Conservation (phyloP, 179 eudicot species). For the Heliamphora pulchella region DNA sequence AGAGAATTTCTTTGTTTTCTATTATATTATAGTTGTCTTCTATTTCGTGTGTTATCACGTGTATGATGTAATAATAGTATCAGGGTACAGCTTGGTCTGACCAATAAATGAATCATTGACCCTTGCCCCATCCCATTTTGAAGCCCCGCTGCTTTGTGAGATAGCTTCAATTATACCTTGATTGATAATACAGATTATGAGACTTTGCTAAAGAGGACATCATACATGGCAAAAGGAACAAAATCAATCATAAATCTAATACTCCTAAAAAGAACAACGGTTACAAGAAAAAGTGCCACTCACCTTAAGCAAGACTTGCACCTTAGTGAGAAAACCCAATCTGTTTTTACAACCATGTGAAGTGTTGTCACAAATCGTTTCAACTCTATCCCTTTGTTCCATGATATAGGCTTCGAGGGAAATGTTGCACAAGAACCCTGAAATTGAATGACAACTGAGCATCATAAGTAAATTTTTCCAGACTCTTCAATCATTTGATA, state of each 20-base stretch:
- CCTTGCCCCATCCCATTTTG: not conserved
- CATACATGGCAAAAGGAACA: not conserved
- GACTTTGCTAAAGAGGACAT: not conserved
- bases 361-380: slow-evolving; percentile 14
- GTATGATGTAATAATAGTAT: not conserved
- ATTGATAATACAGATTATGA: not conserved
- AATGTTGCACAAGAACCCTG: slow-evolving; percentile 23
- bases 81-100: not conserved
- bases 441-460: not conserved
- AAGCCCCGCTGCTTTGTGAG: no score
- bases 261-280: not conserved
- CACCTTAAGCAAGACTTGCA: slow-evolving; percentile 27
- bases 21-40: not conserved
- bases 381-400: slow-evolving; percentile 17
- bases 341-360: slow-evolving; percentile 13
- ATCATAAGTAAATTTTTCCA: not conserved
- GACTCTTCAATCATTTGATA: not conserved
- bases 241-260: not conserved
- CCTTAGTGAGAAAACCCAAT: slow-evolving; percentile 12
- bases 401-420: slow-evolving; percentile 17
- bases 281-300: not conserved
- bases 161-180: not conserved
- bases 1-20: not conserved
- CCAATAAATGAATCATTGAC: not conserved
- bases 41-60: not conserved